Percentiles rank a stretch among this genome's conserved stretches.
Evolutionary conservation across 371 early-diverging fungal genomes (phyloP).

Genomic region (Actinomortierella ambigua): DNA sequence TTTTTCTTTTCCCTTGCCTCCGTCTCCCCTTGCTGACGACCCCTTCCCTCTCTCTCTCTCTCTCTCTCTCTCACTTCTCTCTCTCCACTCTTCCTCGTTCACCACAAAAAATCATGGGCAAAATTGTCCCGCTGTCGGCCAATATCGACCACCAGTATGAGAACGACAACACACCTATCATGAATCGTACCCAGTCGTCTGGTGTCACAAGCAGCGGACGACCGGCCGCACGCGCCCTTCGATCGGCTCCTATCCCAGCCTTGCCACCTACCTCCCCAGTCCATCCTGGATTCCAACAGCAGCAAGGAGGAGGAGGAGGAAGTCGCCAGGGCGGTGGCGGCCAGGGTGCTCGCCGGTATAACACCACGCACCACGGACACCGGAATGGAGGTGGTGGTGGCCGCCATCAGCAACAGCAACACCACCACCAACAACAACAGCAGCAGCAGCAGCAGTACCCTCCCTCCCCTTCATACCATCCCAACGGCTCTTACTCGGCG

Average conservation of each 20-base stretch:
- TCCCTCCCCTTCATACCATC: slow-evolving; percentile 29
- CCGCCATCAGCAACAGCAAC: no score
- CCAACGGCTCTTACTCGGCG: slow-evolving; percentile 21
- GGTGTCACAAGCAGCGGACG: slow-evolving; percentile 8
- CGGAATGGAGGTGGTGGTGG: neutral
- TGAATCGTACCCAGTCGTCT: slow-evolving; percentile 25
- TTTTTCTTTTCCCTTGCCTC: neutral
- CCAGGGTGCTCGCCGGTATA: slow-evolving; percentile 11
- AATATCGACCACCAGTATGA: slow-evolving; percentile 17
- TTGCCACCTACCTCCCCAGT: slow-evolving; percentile 6
- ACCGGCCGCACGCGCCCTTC: no score
- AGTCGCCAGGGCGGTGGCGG: slow-evolving; percentile 1
- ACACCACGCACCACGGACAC: slow-evolving; percentile 17
- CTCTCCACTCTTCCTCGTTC: slow-evolving; percentile 11
- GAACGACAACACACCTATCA: slow-evolving; percentile 36
- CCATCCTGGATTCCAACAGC: slow-evolving; percentile 7
- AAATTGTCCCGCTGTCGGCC: slow-evolving; percentile 1
- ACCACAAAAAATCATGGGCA: slow-evolving; percentile 34
- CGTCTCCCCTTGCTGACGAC: neutral
- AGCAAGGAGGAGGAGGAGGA: slow-evolving; percentile 14
- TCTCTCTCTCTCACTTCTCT: neutral
- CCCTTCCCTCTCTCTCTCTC: neutral
- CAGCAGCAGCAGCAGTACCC: slow-evolving; percentile 19
- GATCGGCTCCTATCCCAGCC: slow-evolving; percentile 20
- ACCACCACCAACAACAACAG: slow-evolving; percentile 2